Evolutionary conservation across 1,139 yeast species (phyloP).

Genomic region (Protomyces pachydermus): DNA sequence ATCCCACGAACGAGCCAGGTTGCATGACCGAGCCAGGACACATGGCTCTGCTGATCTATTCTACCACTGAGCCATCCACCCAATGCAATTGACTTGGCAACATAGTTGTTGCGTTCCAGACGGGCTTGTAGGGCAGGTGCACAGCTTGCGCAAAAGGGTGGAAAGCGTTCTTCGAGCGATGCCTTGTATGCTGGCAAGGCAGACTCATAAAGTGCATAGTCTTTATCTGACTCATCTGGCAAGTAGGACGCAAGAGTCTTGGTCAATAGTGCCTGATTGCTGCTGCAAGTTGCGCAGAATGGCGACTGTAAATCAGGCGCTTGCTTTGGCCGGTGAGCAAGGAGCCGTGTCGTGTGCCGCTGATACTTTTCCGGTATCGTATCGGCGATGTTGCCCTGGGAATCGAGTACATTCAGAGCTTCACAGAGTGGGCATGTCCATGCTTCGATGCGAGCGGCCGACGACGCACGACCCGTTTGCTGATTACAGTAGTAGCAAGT

Average conservation of each 20-base stretch:
- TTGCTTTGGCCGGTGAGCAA: background rate
- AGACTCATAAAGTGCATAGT: slow-evolving; percentile 16
- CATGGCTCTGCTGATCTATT: background rate
- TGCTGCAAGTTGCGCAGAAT: slow-evolving; percentile 31
- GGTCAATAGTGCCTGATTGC: slow-evolving; percentile 31
- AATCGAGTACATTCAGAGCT: slow-evolving; percentile 29
- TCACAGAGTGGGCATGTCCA: slow-evolving; percentile 32
- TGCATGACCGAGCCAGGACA: no score
- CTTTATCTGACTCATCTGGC: slow-evolving; percentile 29
- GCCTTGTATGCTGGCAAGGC: slow-evolving; percentile 30
- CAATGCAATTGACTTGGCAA: slow-evolving; percentile 32
- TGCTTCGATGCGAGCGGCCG: slow-evolving; percentile 2
- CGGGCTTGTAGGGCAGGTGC: slow-evolving; percentile 28
- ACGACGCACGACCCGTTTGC: background rate
- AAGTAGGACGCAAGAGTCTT: slow-evolving; percentile 32
- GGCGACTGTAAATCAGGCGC: slow-evolving; percentile 28
- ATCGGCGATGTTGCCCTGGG: slow-evolving; percentile 27
- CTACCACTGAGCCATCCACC: slow-evolving; percentile 31
- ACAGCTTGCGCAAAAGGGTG: slow-evolving; percentile 31
- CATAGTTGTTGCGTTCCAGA: slow-evolving; percentile 31
- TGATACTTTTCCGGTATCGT: slow-evolving; percentile 14
- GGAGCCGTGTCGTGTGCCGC: background rate
- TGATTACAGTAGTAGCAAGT: slow-evolving; percentile 19
- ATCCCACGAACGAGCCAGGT: slow-evolving; percentile 30
- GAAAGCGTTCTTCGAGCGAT: slow-evolving; percentile 31